Evolutionary conservation across 1,139 yeast genomes (phyloP), one percentile per base, ranked within the genome.

Genomic region (Taphrina confusa): DNA sequence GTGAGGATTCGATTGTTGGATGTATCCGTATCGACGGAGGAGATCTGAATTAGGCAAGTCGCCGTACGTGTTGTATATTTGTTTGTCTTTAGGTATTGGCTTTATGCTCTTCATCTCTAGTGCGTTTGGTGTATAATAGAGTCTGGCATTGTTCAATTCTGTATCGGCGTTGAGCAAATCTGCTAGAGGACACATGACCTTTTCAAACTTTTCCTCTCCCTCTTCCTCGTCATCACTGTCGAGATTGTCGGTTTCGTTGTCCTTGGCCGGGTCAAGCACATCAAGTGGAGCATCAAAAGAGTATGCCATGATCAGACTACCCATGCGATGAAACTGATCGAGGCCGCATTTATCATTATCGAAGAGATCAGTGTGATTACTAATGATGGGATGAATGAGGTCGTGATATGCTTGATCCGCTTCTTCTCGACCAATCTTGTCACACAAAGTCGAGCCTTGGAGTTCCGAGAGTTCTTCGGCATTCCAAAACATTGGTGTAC

Each of bases 131-230:
- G 74, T 76, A 68, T 65, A 61, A 64, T 61, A 61, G 16, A 65
- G 50, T n/a, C 33, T 9, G 3, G 96, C 96, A 71, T 92, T 91
- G 68, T 83, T 84, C n/a, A 80, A 75, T 16, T 78, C 78, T 0
- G 96, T 85, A 68, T 90, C 92, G 0, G 97, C 91, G 68, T 92
- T 92, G 63, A 92, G 74, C 27, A 88, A 83, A 69, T 92, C 97
- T 0, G 97, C 97, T 57, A 90, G 75, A 0, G 97, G 96, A 4
- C 90, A 90, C 95, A 92, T 86, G 0, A 95, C 86, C 70, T 92
- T 91, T 65, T 66, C 67, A 12, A 62, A 67, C 6, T 64, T 66
- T 9, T 67, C 71, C 0, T 67, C 69, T 3, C 61, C 68, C 4
- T 65, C 66, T 0, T 64, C 69, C 4, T 64, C 69, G 0, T 65